Evolutionary conservation across 1,284 basidiomycete species (phyloP).

Genomic region (Melampsora americana): DNA sequence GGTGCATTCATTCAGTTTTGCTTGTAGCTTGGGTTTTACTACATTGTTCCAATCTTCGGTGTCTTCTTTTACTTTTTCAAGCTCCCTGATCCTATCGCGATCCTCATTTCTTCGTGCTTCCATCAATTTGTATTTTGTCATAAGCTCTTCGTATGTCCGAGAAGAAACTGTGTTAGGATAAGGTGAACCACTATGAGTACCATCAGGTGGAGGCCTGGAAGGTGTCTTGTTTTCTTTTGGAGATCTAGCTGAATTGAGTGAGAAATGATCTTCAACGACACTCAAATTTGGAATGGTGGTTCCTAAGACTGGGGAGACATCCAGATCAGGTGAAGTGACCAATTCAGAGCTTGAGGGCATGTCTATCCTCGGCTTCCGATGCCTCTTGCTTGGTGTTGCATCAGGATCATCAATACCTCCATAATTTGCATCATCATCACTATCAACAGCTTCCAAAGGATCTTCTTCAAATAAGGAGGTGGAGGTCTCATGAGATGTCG

Average conservation of each 20-base stretch:
- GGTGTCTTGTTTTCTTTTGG: conserved; percentile 10
- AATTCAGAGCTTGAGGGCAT: background rate
- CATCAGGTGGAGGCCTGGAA: background rate
- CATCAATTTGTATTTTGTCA: conserved; percentile 75
- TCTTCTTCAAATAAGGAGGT: conserved; percentile 41
- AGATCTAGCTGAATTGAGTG: background rate
- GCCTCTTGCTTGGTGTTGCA: conserved; percentile 13
- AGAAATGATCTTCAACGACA: conserved; percentile 55
- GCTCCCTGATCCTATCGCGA: conserved; percentile 71
- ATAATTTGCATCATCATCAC: conserved; percentile 10
- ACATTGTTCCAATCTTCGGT: conserved; percentile 75
- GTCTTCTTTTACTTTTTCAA: conserved; percentile 78
- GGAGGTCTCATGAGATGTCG: background rate
- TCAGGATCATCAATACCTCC: conserved; percentile 16
- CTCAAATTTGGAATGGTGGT: background rate
- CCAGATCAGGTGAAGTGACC: conserved; percentile 16
- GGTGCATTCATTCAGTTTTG: conserved; percentile 48
- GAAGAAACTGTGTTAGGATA: conserved; percentile 47
- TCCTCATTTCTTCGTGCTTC: conserved; percentile 85
- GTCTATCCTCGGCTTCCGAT: background rate
- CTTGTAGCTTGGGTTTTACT: conserved; percentile 66
- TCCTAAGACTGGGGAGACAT: conserved; percentile 16
- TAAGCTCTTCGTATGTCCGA: conserved; percentile 62
- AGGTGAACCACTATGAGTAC: conserved; percentile 8
- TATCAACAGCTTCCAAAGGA: conserved; percentile 16